Evolutionary conservation across 352 stramenopile genomes (phyloP).

Genomic region (Phytopythium litorale): DNA sequence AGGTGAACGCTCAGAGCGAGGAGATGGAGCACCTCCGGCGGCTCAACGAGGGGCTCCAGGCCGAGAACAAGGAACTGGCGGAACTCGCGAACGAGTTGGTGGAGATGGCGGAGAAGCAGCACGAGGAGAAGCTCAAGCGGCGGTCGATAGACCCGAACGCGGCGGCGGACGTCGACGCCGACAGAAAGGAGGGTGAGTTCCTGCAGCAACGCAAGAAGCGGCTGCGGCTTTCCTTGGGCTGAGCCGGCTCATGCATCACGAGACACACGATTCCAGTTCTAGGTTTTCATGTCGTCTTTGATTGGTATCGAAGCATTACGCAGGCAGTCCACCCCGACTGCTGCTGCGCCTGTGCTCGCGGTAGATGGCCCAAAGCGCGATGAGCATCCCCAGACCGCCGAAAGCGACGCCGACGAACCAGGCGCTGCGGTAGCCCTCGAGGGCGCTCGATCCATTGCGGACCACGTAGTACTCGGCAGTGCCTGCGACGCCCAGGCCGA

Average conservation of each 20-base stretch:
- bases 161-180: constrained; percentile 3
- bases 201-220: constrained; percentile 37
- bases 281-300: too few relatives aligned
- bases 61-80: constrained; percentile 50
- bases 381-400: not conserved
- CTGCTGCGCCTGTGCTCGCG: constrained; percentile 1
- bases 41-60: constrained; percentile 30
- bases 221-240: constrained; percentile 33
- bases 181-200: constrained; percentile 28
- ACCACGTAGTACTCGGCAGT: constrained; percentile 6
- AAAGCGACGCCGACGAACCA: constrained; percentile 4
- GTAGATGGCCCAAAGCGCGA: not conserved
- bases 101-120: constrained; percentile 60
- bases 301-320: not conserved
- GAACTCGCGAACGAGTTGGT: constrained; percentile 64
- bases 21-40: constrained; percentile 28
- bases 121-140: constrained; percentile 27
- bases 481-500: constrained; percentile 4
- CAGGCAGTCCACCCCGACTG: not conserved
- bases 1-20: constrained; percentile 37
- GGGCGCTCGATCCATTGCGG: not conserved
- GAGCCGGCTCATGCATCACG: not conserved
- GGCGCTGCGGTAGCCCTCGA: constrained; percentile 6
- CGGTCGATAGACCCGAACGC: constrained; percentile 8
- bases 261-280: too few relatives aligned